A percentile compares a stretch with the other conserved stretches of the same genome.
Conservation (phyloP, 495 filamentous ascomycete species). For the Xylaria longipes region DNA sequence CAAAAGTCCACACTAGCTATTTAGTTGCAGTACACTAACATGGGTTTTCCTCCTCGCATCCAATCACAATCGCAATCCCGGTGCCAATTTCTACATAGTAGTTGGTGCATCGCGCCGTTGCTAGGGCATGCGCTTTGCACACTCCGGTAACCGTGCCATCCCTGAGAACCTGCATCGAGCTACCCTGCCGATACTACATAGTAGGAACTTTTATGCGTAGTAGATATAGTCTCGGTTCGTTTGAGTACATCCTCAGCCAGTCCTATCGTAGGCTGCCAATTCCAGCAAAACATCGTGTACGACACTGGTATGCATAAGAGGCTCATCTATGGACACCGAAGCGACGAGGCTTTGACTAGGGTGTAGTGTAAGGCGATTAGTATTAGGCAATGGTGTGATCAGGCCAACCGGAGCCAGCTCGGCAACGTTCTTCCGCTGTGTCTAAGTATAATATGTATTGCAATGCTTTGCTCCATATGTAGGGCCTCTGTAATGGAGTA, state of each 20-base stretch:
- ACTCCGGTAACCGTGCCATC: constrained; percentile 14
- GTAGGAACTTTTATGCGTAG: background rate
- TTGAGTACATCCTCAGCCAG: background rate
- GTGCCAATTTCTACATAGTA: background rate
- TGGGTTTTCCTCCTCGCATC: background rate
- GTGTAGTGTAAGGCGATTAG: background rate
- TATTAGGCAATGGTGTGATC: background rate
- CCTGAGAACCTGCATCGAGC: constrained; percentile 7
- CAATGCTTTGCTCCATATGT: constrained; percentile 1
- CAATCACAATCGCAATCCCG: background rate
- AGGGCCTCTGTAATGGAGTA: background rate
- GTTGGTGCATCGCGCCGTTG: background rate
- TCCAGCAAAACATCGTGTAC: background rate
- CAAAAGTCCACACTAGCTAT: background rate
- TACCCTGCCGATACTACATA: constrained; percentile 1
- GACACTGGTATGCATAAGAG: constrained; percentile 12
- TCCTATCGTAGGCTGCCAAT: constrained; percentile 1
- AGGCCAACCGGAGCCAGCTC: background rate
- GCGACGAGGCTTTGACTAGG: background rate
- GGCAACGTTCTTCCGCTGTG: background rate
- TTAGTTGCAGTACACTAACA: background rate
- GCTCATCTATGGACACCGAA: background rate
- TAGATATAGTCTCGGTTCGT: background rate
- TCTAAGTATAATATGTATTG: too few relatives aligned
- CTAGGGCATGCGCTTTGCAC: constrained; percentile 1